A percentile compares a stretch with the other conserved stretches of the same genome.
Conservation (phyloP, 2,329 filamentous ascomycete genomes). For the Aspergillus sp. region DNA sequence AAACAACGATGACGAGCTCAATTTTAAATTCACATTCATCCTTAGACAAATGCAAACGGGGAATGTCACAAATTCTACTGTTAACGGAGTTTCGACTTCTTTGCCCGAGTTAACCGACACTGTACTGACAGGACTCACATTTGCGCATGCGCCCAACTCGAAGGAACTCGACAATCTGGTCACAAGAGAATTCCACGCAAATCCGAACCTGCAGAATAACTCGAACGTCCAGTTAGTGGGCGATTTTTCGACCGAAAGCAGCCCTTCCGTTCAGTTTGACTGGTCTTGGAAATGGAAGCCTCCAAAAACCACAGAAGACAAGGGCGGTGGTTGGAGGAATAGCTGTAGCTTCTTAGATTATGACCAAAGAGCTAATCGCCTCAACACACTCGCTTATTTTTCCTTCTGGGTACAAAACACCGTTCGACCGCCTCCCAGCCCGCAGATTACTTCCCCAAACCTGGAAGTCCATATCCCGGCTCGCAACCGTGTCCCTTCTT, state of each 20-base stretch:
- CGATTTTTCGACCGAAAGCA: conserved; percentile 83
- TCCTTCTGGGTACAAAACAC: conserved; percentile 90
- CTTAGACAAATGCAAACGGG: conserved; percentile 57
- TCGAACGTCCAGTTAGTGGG: conserved; percentile 94
- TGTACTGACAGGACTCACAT: conserved; percentile 83
- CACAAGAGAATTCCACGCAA: conserved; percentile 92
- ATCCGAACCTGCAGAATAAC: conserved; percentile 97
- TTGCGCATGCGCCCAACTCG: conserved; percentile 80
- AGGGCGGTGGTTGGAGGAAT: conserved; percentile 90
- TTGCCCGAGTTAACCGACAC: conserved; percentile 63
- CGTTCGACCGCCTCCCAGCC: conserved; percentile 41
- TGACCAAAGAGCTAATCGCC: conserved; percentile 83
- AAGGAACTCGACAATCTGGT: conserved; percentile 91
- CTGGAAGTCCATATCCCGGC: conserved; percentile 72
- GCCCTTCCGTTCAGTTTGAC: conserved; percentile 78
- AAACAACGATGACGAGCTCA: conserved; percentile 85
- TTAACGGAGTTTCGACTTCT: conserved; percentile 52
- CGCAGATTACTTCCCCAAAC: conserved; percentile 68
- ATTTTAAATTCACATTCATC: conserved; percentile 89
- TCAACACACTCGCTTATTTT: conserved; percentile 87
- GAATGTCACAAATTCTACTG: conserved; percentile 52
- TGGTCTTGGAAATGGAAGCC: conserved; percentile 98
- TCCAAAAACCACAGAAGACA: conserved; percentile 77
- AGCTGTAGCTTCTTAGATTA: conserved; percentile 98
- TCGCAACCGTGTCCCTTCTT: conserved; percentile 78